Conservation (phyloP, 1,139 yeast species). For the Blastobotrys aristatus region DNA sequence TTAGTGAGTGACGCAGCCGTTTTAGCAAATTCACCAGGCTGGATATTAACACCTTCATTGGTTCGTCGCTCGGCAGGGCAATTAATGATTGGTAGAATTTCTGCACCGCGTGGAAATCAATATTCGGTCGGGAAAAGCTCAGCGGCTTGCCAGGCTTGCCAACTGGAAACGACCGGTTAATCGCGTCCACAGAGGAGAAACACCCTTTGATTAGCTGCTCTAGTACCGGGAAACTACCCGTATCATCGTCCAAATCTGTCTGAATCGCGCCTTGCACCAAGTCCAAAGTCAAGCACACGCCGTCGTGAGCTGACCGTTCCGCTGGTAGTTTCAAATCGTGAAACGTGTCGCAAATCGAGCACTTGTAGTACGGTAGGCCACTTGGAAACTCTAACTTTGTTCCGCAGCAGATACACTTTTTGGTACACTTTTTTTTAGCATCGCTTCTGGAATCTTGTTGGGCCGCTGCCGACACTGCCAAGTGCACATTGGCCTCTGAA, state of each 20-base stretch:
- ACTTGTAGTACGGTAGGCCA: constrained; percentile 46
- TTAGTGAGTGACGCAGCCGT: constrained; percentile 24
- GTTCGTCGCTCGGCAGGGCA: constrained; percentile 19
- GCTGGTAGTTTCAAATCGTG: constrained; percentile 25
- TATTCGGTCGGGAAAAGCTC: constrained; percentile 29
- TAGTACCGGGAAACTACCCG: constrained; percentile 7
- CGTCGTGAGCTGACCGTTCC: constrained; percentile 17
- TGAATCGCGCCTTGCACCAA: constrained; percentile 10
- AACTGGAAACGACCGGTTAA: constrained; percentile 27
- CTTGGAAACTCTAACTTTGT: constrained; percentile 49
- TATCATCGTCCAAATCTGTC: constrained; percentile 7
- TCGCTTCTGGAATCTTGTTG: background rate
- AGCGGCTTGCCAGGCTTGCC: constrained; percentile 15
- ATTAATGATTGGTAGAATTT: constrained; percentile 24
- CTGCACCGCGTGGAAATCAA: constrained; percentile 24
- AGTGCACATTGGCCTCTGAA: constrained; percentile 19
- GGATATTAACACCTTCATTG: constrained; percentile 22
- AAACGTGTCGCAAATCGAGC: constrained; percentile 35
- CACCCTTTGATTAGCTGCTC: constrained; percentile 19
- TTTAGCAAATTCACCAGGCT: constrained; percentile 26
- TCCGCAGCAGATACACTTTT: constrained; percentile 55
- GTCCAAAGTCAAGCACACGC: constrained; percentile 5
- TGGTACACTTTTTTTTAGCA: constrained; percentile 11
- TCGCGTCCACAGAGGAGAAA: constrained; percentile 25
- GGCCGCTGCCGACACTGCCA: background rate